Conservation (phyloP, 1,139 yeast species). For the Suhomyces anneliseae region DNA sequence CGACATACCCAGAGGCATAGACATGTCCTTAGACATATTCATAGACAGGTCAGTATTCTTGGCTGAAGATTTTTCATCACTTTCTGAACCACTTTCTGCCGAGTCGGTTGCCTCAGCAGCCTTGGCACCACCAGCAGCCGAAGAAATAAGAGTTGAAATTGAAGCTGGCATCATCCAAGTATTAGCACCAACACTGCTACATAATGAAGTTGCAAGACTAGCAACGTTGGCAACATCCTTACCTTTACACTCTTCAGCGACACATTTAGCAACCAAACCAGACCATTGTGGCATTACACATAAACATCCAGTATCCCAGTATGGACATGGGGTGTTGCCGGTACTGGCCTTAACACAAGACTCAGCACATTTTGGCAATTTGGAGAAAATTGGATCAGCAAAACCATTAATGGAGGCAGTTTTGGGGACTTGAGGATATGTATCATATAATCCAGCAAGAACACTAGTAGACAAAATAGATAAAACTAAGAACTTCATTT, state of each 20-base stretch:
- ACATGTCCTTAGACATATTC: neutral
- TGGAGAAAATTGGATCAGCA: slow-evolving; percentile 43
- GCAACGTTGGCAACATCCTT: slow-evolving; percentile 40
- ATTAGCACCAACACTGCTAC: slow-evolving; percentile 45
- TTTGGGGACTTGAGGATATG: slow-evolving; percentile 50
- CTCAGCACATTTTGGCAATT: slow-evolving; percentile 46
- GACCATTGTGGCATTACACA: slow-evolving; percentile 53
- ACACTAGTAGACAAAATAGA: neutral
- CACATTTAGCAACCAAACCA: slow-evolving; percentile 45
- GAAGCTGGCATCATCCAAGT: slow-evolving; percentile 49
- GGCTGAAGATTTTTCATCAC: neutral
- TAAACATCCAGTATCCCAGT: slow-evolving; percentile 56
- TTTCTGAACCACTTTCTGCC: neutral
- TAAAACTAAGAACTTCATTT: neutral
- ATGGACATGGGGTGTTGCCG: slow-evolving; percentile 47
- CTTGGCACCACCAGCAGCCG: slow-evolving; percentile 27
- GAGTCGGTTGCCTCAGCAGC: slow-evolving; percentile 12
- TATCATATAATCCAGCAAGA: slow-evolving; percentile 21
- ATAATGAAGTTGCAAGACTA: slow-evolving; percentile 41
- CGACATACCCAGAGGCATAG: neutral
- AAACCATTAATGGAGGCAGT: slow-evolving; percentile 54
- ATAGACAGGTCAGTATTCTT: neutral
- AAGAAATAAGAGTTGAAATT: slow-evolving; percentile 31
- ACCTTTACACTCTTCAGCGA: slow-evolving; percentile 43
- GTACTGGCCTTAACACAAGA: slow-evolving; percentile 39